A percentile compares a stretch with the other conserved stretches of the same genome.
Conservation (phyloP, 108 stramenopile species). For the Parmales sp. region DNA sequence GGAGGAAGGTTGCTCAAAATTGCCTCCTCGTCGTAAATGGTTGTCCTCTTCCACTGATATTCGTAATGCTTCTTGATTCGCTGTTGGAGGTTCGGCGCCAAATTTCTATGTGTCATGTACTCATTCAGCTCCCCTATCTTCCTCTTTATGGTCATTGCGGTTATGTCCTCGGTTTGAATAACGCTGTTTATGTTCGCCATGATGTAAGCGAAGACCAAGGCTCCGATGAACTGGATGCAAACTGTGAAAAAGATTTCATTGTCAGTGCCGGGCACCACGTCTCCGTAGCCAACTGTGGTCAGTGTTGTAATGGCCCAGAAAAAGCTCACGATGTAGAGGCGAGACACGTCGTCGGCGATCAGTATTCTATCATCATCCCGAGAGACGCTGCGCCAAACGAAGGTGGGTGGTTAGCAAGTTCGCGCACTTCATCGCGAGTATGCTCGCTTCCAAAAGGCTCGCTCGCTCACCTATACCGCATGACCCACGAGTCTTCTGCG, state of each 20-base stretch:
- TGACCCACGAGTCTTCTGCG: neutral
- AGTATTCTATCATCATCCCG: neutral
- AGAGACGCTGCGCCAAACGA: neutral
- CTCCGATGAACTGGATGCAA: constrained; percentile 12
- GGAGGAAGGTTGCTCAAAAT: constrained; percentile 6
- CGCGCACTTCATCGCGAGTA: too few relatives aligned
- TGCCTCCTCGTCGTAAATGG: constrained; percentile 11
- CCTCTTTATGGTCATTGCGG: constrained; percentile 2
- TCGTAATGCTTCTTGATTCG: neutral
- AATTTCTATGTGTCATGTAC: constrained; percentile 7
- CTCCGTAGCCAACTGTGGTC: constrained; percentile 24
- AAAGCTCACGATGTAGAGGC: constrained; percentile 12
- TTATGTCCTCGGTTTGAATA: neutral
- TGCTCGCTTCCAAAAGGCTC: too few relatives aligned
- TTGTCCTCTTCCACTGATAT: constrained; percentile 12
- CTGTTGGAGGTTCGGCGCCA: neutral
- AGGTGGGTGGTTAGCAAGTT: too few relatives aligned
- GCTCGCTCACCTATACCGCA: too few relatives aligned
- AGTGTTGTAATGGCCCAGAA: constrained; percentile 26
- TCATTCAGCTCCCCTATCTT: constrained; percentile 7
- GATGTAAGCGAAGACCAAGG: constrained; percentile 17
- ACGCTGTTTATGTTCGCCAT: constrained; percentile 11
- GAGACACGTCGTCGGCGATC: neutral
- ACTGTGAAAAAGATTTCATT: constrained; percentile 13
- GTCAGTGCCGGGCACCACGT: constrained; percentile 12